Conservation (phyloP, 352 stramenopile species). For the Pythium myriotylum region DNA sequence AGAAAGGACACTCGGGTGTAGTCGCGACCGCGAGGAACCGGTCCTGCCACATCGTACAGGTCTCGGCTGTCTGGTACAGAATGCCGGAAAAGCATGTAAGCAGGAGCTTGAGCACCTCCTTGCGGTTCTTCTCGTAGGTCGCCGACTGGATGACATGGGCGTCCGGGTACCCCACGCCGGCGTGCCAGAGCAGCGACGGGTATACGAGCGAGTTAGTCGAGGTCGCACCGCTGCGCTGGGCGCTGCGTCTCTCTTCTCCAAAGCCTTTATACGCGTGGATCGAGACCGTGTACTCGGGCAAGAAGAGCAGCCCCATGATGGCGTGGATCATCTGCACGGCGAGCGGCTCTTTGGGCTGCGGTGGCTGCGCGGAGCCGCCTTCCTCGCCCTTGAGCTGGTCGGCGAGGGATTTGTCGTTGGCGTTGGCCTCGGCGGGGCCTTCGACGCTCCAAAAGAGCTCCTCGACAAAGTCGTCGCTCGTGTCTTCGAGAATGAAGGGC, state of each 20-base stretch:
- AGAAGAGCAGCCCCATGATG: conserved; percentile 86
- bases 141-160: conserved; percentile 67
- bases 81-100: conserved; percentile 95
- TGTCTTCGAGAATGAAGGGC: conserved; percentile 85
- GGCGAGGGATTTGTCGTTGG: conserved; percentile 31
- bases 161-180: conserved; percentile 80
- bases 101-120: conserved; percentile 95
- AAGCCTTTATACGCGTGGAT: conserved; percentile 85
- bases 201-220: conserved; percentile 55
- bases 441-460: conserved; percentile 78
- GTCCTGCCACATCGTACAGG: conserved; percentile 91
- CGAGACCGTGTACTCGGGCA: conserved; percentile 86
- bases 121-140: conserved; percentile 93
- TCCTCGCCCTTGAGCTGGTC: conserved; percentile 46
- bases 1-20: conserved; percentile 90
- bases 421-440: conserved; percentile 17
- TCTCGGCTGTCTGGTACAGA: conserved; percentile 93
- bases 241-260: conserved; percentile 71
- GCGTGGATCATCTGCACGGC: conserved; percentile 81
- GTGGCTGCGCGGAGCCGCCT: background rate
- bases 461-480: conserved; percentile 81
- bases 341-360: conserved; percentile 38
- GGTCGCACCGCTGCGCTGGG: conserved; percentile 45
- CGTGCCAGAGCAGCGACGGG: conserved; percentile 79
- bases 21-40: conserved; percentile 92